phyloP scores from a whole-genome alignment of 179 eudicot species.

The Vitellaria paradoxa region DNA sequence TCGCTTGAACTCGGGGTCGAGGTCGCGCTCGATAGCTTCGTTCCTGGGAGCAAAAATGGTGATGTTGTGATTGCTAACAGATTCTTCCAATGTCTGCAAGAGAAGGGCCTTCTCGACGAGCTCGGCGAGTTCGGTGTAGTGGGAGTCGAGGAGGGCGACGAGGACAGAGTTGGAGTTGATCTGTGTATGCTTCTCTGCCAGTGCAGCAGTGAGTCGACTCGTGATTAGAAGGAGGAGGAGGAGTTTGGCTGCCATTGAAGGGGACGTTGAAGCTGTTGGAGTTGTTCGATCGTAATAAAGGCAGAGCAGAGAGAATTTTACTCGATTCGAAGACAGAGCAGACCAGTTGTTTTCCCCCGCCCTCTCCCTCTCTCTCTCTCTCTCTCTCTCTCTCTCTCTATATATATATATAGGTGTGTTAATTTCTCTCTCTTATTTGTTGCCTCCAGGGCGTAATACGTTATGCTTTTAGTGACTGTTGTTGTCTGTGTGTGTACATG shows the following conservation, averaged over 20 bases:
- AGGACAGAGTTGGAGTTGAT: conserved; percentile 61
- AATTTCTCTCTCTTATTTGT: too few relatives aligned
- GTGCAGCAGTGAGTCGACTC: background rate
- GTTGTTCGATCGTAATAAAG: background rate
- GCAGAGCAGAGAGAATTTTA: background rate
- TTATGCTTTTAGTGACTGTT: too few relatives aligned
- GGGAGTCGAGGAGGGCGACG: conserved; percentile 60
- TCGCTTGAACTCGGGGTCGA: conserved; percentile 57
- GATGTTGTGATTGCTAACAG: conserved; percentile 32
- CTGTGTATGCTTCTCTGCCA: conserved; percentile 13
- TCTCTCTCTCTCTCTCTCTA: too few relatives aligned
- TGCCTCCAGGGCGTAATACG: too few relatives aligned
- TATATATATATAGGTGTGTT: too few relatives aligned
- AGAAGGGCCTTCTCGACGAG: conserved; percentile 57
- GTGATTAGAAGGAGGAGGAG: background rate
- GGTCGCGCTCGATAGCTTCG: conserved; percentile 44
- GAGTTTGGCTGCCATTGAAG: conserved; percentile 7
- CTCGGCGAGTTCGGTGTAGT: conserved; percentile 54
- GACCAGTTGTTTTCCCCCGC: too few relatives aligned
- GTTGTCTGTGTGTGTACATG: too few relatives aligned
- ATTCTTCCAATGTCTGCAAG: conserved; percentile 30
- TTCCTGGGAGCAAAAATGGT: conserved; percentile 60
- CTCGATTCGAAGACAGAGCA: background rate
- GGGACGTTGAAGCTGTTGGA: background rate
- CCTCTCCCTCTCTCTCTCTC: too few relatives aligned